Evolutionary conservation across 306 rosid genomes (phyloP), one percentile per base, ranked within the genome.

Genomic region (Cicer cuneatum): DNA sequence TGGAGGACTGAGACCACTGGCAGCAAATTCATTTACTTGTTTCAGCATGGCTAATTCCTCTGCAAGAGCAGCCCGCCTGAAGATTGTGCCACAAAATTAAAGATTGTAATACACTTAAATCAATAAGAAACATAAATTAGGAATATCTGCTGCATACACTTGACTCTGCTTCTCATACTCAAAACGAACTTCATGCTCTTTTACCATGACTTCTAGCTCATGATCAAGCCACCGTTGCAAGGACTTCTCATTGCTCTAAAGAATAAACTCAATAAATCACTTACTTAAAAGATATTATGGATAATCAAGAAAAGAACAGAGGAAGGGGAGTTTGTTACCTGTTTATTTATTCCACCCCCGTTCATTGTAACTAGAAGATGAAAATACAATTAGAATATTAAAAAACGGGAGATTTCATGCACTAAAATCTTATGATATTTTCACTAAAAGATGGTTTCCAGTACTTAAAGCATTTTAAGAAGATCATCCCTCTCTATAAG

Each of bases 111-210:
- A 41, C 60, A 73, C 10, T 72, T 83, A 62, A 71, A 69, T 58
- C 68, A 8, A n/a, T 35, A 15, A 13, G 24, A 14, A 62, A 47
- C 78, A 67, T 64, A 52, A 40, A 16, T 43, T 58, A 47, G 53
- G 39, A 69, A 41, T 11, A 79, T 35, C 62, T 45, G 66, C 35
- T 71, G 67, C 98, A 48, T 93, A 93, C 98, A 93, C 94, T 88
- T 93, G 92, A 74, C 96, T 93, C 72, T 93, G 98, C 90, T 87
- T 93, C 80, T 93, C 98, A 83, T 93, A 93, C 82, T 93, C 98
- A 82, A 79, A 86, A 73, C 98, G 97, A 74, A 93, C 98, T 91
- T 93, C 98, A 69, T 93, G 96, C 84, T 91, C 97, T 78, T 93
- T 88, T 85, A 93, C 96, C 98, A 93, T 88, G 83, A 93, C 96